Evolutionary conservation across 2,329 filamentous ascomycete species (phyloP), one percentile per base, ranked within the genome.

Genomic region (Aspergillus sp.): DNA sequence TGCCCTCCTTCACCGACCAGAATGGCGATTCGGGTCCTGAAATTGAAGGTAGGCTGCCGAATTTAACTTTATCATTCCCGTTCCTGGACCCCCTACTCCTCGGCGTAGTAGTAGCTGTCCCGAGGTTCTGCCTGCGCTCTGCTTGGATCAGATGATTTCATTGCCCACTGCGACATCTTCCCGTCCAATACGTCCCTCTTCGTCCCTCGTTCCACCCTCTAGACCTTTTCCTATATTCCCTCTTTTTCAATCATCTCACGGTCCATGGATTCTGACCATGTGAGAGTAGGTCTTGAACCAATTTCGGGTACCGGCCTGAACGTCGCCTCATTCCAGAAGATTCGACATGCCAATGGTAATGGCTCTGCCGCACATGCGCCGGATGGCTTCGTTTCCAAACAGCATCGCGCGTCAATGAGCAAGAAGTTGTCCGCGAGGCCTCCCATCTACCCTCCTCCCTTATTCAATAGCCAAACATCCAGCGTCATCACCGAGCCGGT

Each of bases 1-100:
- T 67, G 64, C 66, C 66, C 49, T 67, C 65, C 47, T 58, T 67
- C 58, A 59, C 63, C 54, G 64, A 67, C 52, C 56, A 62, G 45
- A 57, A 58, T 49, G 50, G 46, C 50, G 58, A 59, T 45, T 50
- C 54, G 23, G 60, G 57, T 40, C 50, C 57, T 51, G 61, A 64
- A 50, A 53, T 56, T 58, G 59, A 64, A 66, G 67, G 67, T 70
- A 68, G 62, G 67, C 59, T 19, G 34, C 16, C 34, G 38, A 38
- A 43, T 53, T 55, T 57, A 56, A 45, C 52, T 50, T 47, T 49
- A 13, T 47, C 43, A 16, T 51, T 42, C 23, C 45, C 52, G 52
- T 42, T 40, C 38, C 44, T 17, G 31, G 20, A 11, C 17, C 19
- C 21, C 46, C 20, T 25, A 19, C 5, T 36, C 34, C n/a, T 23